A percentile compares a stretch with the other conserved stretches of the same genome.
Conservation (phyloP, 1,284 basidiomycete genomes). For the Phellopilus nigrolimitatus region DNA sequence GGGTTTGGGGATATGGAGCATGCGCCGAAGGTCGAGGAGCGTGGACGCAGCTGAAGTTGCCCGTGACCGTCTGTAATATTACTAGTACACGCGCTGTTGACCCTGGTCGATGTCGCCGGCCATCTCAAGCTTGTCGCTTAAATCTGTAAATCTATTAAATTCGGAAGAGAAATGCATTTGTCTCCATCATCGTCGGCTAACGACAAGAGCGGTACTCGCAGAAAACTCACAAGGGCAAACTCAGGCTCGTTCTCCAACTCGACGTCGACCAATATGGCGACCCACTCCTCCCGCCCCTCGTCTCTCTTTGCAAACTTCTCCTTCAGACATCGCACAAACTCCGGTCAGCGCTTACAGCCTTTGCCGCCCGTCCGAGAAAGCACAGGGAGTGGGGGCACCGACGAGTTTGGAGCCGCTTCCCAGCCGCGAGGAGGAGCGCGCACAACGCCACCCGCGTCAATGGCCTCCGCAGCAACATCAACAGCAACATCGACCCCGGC, state of each 20-base stretch:
- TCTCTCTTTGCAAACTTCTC: constrained; percentile 17
- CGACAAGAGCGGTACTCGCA: neutral
- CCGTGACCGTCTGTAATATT: too few species aligned
- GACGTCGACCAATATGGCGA: too few species aligned
- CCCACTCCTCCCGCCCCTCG: constrained; percentile 21
- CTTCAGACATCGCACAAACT: constrained; percentile 15
- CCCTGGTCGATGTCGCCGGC: too few species aligned
- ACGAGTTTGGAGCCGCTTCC: neutral
- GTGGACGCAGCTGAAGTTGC: constrained; percentile 19
- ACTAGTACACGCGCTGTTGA: too few species aligned
- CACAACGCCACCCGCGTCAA: constrained; percentile 1
- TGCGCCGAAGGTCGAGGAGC: constrained; percentile 30
- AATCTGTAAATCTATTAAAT: neutral
- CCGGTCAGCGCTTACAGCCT: neutral
- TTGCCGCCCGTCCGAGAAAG: neutral
- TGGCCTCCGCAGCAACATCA: constrained; percentile 1
- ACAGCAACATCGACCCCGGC: neutral
- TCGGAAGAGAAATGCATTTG: too few species aligned
- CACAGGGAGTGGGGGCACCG: neutral
- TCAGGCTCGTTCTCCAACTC: neutral
- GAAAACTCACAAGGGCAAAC: neutral
- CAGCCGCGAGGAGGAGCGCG: too few species aligned
- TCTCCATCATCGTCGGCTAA: neutral
- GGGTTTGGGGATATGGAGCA: constrained; percentile 68
- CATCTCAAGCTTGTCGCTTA: too few species aligned